phyloP scores from a whole-genome alignment of 78 protist species.

The Blattamonas nauphoetae region DNA sequence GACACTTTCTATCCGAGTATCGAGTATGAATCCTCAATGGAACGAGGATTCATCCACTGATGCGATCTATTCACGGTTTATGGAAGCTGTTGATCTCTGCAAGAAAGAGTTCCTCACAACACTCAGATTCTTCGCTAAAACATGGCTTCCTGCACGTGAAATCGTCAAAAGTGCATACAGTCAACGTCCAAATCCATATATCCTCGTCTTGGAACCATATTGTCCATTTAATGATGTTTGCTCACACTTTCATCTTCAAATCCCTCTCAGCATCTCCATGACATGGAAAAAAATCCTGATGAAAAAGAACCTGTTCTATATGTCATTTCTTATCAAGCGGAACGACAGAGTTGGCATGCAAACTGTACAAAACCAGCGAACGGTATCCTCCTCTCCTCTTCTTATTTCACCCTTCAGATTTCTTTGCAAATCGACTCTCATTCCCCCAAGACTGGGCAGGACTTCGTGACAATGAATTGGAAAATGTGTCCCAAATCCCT shows the following conservation, averaged over 20 bases:
- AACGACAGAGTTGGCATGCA: neutral
- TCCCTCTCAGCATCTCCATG: neutral
- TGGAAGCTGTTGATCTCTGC: constrained; percentile 2
- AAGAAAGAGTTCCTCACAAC: neutral
- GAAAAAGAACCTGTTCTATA: neutral
- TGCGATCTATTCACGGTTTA: neutral
- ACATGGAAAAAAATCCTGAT: neutral
- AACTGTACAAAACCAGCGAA: no score
- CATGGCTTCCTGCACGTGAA: neutral
- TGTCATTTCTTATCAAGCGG: neutral
- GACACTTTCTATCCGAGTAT: neutral
- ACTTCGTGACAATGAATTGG: neutral
- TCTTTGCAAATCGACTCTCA: neutral
- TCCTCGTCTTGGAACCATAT: neutral
- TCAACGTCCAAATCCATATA: neutral
- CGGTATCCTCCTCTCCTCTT: no score
- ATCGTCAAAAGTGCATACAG: neutral
- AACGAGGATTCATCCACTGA: neutral
- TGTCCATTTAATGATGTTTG: neutral
- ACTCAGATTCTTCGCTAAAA: neutral
- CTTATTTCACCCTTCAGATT: neutral
- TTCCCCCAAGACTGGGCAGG: neutral
- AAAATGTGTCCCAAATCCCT: neutral
- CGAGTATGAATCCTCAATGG: neutral
- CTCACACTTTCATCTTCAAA: no score